These are phyloP conservation scores for Hirschfeldia incana DNA, from an alignment of 345 rosid species.

Conservation along the genomic window DNA sequence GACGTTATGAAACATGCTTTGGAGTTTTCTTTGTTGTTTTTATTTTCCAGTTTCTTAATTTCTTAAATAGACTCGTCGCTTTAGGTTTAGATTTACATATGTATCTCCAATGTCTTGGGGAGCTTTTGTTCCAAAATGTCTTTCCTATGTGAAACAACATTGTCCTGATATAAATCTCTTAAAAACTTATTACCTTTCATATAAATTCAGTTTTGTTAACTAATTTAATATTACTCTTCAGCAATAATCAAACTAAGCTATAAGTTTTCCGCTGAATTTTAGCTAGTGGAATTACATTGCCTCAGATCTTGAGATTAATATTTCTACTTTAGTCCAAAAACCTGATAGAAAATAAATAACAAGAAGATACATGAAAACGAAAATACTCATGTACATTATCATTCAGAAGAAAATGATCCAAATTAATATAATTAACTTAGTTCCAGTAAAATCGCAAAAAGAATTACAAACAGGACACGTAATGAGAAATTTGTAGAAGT, in stretches of 20 bases:
- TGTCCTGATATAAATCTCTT: neutral
- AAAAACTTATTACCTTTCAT: neutral
- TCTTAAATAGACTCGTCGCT: neutral
- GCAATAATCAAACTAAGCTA: neutral
- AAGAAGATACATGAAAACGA: neutral
- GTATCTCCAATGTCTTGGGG: neutral
- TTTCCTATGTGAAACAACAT: neutral
- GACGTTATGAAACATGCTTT: constrained; percentile 1
- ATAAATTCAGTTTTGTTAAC: neutral
- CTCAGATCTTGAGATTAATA: neutral
- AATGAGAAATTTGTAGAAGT: neutral
- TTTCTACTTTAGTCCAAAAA: neutral
- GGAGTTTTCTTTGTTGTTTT: neutral
- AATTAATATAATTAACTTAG: neutral
- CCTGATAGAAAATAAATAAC: neutral
- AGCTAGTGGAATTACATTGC: neutral
- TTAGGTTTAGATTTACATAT: neutral
- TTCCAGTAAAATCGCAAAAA: neutral
- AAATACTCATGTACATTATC: neutral
- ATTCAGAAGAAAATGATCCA: neutral
- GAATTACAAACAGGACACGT: neutral
- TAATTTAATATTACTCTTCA: neutral
- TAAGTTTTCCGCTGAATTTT: neutral
- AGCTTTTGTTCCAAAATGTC: neutral
- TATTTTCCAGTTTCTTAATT: neutral